A percentile compares a stretch with the other conserved stretches of the same genome.
Evolutionary conservation across 306 rosid species (phyloP).

Genomic region (Luffa acutangula): DNA sequence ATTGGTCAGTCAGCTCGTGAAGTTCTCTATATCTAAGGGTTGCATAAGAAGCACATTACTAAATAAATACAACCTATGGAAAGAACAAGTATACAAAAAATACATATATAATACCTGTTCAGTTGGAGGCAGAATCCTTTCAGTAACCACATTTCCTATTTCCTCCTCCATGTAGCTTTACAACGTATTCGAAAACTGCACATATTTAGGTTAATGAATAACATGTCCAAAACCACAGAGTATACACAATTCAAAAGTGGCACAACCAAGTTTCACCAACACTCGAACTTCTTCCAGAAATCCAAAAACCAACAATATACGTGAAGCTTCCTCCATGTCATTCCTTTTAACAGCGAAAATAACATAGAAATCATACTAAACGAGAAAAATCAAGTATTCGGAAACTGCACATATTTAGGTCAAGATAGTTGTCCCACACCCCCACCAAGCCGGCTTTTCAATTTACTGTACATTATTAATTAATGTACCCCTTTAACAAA

Average conservation of each 20-base stretch:
- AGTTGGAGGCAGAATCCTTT: constrained; percentile 1
- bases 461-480: too few relatives aligned
- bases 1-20: neutral
- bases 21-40: neutral
- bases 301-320: neutral
- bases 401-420: too few relatives aligned
- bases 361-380: neutral
- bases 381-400: neutral
- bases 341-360: neutral
- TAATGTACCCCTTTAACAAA: too few relatives aligned
- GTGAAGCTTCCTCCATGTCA: neutral
- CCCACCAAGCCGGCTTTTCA: too few relatives aligned
- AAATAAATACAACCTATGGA: neutral
- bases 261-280: neutral
- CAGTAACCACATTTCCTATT: neutral
- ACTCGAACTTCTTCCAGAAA: neutral
- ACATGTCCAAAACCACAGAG: neutral
- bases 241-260: neutral
- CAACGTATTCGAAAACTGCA: neutral
- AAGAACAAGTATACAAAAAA: neutral
- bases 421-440: too few relatives aligned
- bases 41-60: neutral
- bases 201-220: neutral
- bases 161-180: constrained; percentile 5
- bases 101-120: neutral